A percentile compares a stretch with the other conserved stretches of the same genome.
Evolutionary conservation across 2,329 filamentous ascomycete genomes (phyloP).

Genomic region (Microsporum ferrugineum): DNA sequence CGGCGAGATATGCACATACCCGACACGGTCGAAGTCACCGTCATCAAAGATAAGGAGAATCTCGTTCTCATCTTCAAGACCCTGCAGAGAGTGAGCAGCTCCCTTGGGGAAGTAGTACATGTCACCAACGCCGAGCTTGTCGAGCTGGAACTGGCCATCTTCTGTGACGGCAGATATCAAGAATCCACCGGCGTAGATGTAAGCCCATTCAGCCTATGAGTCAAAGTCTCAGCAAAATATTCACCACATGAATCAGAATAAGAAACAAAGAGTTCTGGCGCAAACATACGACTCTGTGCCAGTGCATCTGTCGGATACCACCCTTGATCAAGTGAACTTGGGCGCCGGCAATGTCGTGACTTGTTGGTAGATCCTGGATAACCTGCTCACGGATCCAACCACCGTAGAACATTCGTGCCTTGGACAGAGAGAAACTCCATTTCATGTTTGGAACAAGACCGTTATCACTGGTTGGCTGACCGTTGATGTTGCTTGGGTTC

Average conservation of each 20-base stretch:
- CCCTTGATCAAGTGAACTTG: constrained; percentile 59
- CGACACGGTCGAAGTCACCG: constrained; percentile 52
- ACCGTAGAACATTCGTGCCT: constrained; percentile 49
- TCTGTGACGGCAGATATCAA: constrained; percentile 52
- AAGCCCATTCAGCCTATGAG: constrained; percentile 53
- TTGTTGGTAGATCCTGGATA: constrained; percentile 53
- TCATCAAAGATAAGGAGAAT: constrained; percentile 57
- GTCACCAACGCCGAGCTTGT: constrained; percentile 49
- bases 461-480: constrained; percentile 47
- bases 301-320: constrained; percentile 54
- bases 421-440: constrained; percentile 58
- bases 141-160: constrained; percentile 45
- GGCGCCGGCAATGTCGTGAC: constrained; percentile 54
- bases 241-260: not conserved
- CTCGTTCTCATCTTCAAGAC: constrained; percentile 55
- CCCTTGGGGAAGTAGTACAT: constrained; percentile 62
- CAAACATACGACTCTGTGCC: constrained; percentile 51
- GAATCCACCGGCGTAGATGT: constrained; percentile 49
- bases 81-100: constrained; percentile 50
- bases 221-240: constrained; percentile 1
- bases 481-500: constrained; percentile 53
- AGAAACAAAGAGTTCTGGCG: not conserved
- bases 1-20: constrained; percentile 30
- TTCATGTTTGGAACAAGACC: constrained; percentile 57
- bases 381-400: constrained; percentile 58